Evolutionary conservation across 176 grass and related monocot genomes (phyloP).

Genomic region (Cenchrus fungigraminus): DNA sequence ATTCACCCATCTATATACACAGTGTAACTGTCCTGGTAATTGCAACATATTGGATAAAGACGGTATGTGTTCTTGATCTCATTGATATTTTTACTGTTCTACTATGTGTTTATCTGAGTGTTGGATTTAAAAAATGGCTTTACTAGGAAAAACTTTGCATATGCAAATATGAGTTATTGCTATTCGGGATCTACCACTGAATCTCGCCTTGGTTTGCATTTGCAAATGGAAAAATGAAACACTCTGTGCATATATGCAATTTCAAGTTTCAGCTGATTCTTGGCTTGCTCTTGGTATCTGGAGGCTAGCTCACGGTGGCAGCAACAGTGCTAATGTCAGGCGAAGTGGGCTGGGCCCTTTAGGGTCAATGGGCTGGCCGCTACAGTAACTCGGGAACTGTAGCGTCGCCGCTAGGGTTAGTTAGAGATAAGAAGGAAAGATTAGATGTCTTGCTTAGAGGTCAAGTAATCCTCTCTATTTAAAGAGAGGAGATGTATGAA

Average conservation of each 20-base stretch:
- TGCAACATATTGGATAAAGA: slow-evolving; percentile 15
- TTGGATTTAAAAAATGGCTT: not conserved
- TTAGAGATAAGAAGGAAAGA: too few species aligned
- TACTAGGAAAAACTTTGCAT: slow-evolving; percentile 2
- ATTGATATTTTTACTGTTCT: not conserved
- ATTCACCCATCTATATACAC: slow-evolving; percentile 27
- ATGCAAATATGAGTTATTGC: not conserved
- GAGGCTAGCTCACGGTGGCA: not conserved
- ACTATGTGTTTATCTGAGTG: not conserved
- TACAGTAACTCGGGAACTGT: too few species aligned
- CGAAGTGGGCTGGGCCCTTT: too few species aligned
- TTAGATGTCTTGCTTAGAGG: too few species aligned
- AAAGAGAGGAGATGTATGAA: too few species aligned
- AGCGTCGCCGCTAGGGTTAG: too few species aligned
- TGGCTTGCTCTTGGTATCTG: not conserved
- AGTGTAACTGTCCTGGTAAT: slow-evolving; percentile 2
- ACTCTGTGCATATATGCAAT: not conserved
- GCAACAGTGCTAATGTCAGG: not conserved
- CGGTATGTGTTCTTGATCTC: not conserved
- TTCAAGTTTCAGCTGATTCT: not conserved
- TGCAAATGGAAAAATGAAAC: not conserved
- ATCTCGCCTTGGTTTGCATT: not conserved
- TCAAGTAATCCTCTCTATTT: too few species aligned
- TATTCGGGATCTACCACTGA: not conserved
- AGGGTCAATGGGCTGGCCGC: too few species aligned